Conservation (phyloP, 768 basidiomycete species). For the Lentinus tigrinus region DNA sequence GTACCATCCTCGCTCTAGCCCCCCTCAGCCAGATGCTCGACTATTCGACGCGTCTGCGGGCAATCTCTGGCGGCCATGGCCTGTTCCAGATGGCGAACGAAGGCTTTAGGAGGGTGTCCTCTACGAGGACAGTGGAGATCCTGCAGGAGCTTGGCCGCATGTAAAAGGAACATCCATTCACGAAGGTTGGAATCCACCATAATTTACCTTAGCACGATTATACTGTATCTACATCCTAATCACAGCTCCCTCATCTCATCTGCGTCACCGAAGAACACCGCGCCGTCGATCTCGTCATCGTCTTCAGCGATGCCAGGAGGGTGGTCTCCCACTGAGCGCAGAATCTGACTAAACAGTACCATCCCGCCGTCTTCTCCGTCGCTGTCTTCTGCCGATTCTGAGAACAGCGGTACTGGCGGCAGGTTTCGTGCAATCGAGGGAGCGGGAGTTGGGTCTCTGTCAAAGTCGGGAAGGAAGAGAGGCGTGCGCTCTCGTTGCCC, state of each 20-base stretch:
- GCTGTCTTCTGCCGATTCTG: slow-evolving; percentile 26
- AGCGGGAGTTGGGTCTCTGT: slow-evolving; percentile 42
- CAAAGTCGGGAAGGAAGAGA: slow-evolving; percentile 71
- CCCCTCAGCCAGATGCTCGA: slow-evolving; percentile 83
- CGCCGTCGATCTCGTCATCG: slow-evolving; percentile 74
- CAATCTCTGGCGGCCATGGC: slow-evolving; percentile 81
- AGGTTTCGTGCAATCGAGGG: slow-evolving; percentile 27
- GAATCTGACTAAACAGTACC: slow-evolving; percentile 73
- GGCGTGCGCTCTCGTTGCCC: slow-evolving; percentile 55
- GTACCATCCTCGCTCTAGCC: slow-evolving; percentile 69
- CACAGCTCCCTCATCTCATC: slow-evolving; percentile 68
- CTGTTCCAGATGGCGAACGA: slow-evolving; percentile 74
- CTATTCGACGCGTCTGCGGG: slow-evolving; percentile 75
- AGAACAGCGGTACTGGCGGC: slow-evolving; percentile 44
- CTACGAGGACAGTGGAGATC: slow-evolving; percentile 65
- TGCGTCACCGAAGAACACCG: slow-evolving; percentile 77
- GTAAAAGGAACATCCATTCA: not conserved
- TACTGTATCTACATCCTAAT: slow-evolving; percentile 13
- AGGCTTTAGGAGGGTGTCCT: slow-evolving; percentile 72
- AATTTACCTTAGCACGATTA: not conserved
- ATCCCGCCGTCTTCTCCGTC: slow-evolving; percentile 49
- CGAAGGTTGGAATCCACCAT: slow-evolving; percentile 7
- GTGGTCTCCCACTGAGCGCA: slow-evolving; percentile 56
- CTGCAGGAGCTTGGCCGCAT: slow-evolving; percentile 71
- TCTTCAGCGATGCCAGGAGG: slow-evolving; percentile 63